Percentiles rank a stretch among this genome's conserved stretches.
Evolutionary conservation across 2,329 filamentous ascomycete species (phyloP).

Genomic region (Endothia cerciana): DNA sequence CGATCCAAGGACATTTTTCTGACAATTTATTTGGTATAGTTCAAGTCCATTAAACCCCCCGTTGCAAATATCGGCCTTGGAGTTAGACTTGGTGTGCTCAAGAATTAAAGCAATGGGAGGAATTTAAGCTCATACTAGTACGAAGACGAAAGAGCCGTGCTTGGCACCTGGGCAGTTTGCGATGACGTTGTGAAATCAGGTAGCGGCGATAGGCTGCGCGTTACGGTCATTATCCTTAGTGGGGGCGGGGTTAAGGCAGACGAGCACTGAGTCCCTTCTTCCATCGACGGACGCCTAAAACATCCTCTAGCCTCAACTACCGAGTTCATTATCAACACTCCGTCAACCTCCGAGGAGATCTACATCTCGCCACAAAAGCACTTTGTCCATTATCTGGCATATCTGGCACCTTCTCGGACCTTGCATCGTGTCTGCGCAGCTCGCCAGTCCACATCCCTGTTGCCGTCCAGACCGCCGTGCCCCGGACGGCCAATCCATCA

Average conservation of each 20-base stretch:
- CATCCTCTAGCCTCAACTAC: not conserved
- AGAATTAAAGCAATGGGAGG: not conserved
- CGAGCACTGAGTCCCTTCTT: not conserved
- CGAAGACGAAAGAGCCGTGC: not conserved
- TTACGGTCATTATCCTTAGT: not conserved
- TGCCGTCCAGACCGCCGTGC: not conserved
- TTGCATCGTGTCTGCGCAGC: constrained; percentile 4
- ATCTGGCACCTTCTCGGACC: not conserved
- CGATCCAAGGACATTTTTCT: too few relatives aligned
- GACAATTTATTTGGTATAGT: too few relatives aligned
- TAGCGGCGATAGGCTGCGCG: not conserved
- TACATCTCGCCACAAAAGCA: not conserved
- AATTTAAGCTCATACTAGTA: not conserved
- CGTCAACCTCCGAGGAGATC: not conserved
- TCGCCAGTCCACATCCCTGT: constrained; percentile 6
- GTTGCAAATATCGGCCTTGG: too few relatives aligned
- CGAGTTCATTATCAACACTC: not conserved
- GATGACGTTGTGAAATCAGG: constrained; percentile 13
- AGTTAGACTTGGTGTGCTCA: too few relatives aligned
- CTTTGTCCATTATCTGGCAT: not conserved
- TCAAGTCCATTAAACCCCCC: too few relatives aligned
- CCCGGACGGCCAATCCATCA: not conserved
- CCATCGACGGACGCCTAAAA: not conserved
- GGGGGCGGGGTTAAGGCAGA: constrained; percentile 10
- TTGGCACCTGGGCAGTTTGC: not conserved